A percentile compares a stretch with the other conserved stretches of the same genome.
Conservation (phyloP, 1,284 basidiomycete genomes). For the Moesziomyces globuligerus region DNA sequence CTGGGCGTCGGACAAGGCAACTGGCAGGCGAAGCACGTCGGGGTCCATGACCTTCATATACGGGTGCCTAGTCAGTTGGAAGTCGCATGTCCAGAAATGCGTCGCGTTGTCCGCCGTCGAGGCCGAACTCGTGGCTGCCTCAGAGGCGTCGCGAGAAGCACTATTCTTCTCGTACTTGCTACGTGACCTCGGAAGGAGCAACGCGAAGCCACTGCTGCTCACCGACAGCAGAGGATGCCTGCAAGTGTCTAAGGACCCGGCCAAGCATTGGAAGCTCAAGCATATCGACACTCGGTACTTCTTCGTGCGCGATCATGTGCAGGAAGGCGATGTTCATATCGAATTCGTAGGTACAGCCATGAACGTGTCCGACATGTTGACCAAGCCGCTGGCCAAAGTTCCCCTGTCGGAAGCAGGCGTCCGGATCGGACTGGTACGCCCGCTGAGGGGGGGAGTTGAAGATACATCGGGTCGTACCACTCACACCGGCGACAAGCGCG, state of each 20-base stretch:
- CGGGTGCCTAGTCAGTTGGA: conserved; percentile 1
- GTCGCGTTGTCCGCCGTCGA: conserved; percentile 1
- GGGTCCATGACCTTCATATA: background rate
- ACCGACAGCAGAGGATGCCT: background rate
- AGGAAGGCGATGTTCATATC: background rate
- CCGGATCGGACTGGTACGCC: too few relatives aligned
- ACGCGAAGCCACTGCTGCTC: background rate
- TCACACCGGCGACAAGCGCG: too few relatives aligned
- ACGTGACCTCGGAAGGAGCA: background rate
- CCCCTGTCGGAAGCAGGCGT: too few relatives aligned
- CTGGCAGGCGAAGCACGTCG: background rate
- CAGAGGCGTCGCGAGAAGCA: background rate
- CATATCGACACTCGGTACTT: conserved; percentile 1
- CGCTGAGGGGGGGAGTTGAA: background rate
- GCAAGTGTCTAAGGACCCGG: background rate
- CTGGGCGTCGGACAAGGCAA: background rate
- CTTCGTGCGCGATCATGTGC: conserved; percentile 1
- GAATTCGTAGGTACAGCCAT: background rate
- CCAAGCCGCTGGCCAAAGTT: background rate
- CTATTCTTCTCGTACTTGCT: conserved; percentile 1
- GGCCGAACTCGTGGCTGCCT: conserved; percentile 1
- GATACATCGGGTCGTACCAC: too few relatives aligned
- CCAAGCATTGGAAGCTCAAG: conserved; percentile 4
- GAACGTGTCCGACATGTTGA: conserved; percentile 3
- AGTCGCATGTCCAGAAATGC: conserved; percentile 1